Evolutionary conservation across 345 rosid genomes (phyloP).

Genomic region (Syzygium grande): DNA sequence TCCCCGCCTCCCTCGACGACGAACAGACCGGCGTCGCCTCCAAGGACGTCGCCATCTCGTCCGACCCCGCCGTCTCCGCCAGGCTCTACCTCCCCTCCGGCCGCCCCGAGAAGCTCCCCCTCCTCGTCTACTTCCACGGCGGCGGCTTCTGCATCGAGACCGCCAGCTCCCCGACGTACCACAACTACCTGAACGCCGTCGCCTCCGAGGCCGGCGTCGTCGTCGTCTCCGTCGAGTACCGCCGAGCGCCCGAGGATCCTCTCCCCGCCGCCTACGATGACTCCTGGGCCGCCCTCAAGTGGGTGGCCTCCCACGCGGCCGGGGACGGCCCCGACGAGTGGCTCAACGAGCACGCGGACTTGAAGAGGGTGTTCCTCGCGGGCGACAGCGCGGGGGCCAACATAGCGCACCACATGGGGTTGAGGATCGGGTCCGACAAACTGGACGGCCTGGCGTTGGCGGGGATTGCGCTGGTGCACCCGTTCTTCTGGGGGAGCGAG

Average conservation of each 20-base stretch:
- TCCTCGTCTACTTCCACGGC: conserved; percentile 34
- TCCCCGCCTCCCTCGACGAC: conserved; percentile 30
- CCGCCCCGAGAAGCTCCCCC: conserved; percentile 23
- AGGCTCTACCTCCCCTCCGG: conserved; percentile 32
- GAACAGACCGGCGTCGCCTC: conserved; percentile 28
- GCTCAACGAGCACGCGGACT: conserved; percentile 18
- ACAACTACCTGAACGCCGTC: conserved; percentile 16
- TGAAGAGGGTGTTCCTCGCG: conserved; percentile 15
- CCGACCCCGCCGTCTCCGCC: conserved; percentile 4
- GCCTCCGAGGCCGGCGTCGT: conserved; percentile 13
- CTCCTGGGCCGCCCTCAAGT: conserved; percentile 28
- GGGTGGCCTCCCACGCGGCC: conserved; percentile 19
- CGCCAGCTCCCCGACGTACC: conserved; percentile 21
- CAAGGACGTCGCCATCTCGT: conserved; percentile 28
- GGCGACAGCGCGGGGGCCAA: conserved; percentile 44
- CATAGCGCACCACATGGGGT: conserved; percentile 23
- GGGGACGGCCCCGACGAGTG: conserved; percentile 30
- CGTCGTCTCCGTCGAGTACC: conserved; percentile 22
- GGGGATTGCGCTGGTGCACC: conserved; percentile 13
- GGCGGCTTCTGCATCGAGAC: conserved; percentile 24
- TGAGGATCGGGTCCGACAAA: conserved; percentile 10
- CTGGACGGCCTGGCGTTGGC: conserved; percentile 3
- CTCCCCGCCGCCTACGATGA: conserved; percentile 24
- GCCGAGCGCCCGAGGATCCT: conserved; percentile 25
- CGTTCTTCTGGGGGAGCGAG: conserved; percentile 21